phyloP scores from a whole-genome alignment of 2,329 filamentous ascomycete species.

The Capronia coronata region DNA sequence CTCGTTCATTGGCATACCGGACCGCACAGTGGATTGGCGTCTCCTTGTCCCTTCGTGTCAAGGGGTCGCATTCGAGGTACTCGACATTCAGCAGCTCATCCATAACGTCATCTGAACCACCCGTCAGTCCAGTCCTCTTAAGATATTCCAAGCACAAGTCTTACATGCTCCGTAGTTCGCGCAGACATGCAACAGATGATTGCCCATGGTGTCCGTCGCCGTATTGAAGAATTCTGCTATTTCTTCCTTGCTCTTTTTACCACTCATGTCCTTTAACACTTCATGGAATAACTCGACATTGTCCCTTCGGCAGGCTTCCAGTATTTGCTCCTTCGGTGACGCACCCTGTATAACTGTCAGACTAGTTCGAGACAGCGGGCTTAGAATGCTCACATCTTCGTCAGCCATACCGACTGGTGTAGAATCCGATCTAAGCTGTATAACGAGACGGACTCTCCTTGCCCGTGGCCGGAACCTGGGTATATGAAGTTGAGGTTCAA shows the following conservation, averaged over 20 bases:
- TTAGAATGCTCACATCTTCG: constrained; percentile 36
- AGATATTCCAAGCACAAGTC: constrained; percentile 33
- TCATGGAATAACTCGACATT: constrained; percentile 79
- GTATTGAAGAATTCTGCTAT: constrained; percentile 76
- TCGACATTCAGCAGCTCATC: constrained; percentile 44
- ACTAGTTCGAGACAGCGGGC: constrained; percentile 2
- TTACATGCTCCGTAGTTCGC: constrained; percentile 78
- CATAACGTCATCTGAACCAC: constrained; percentile 41
- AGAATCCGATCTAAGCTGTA: background rate
- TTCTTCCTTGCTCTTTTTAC: constrained; percentile 53
- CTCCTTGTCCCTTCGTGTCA: constrained; percentile 42
- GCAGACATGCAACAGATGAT: constrained; percentile 83
- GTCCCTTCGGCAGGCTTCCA: constrained; percentile 90
- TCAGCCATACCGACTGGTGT: constrained; percentile 36
- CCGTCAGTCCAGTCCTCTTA: constrained; percentile 2
- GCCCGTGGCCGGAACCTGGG: background rate
- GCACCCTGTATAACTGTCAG: constrained; percentile 58
- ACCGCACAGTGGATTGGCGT: constrained; percentile 43
- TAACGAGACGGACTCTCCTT: background rate
- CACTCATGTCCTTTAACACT: constrained; percentile 57
- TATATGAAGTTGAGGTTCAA: background rate
- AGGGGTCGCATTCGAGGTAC: constrained; percentile 44
- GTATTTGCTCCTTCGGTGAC: constrained; percentile 72
- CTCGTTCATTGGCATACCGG: constrained; percentile 43
- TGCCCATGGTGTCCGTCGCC: constrained; percentile 77